Evolutionary conservation across 148 eudicot species (phyloP).

Genomic region (Camellia granthamiana): DNA sequence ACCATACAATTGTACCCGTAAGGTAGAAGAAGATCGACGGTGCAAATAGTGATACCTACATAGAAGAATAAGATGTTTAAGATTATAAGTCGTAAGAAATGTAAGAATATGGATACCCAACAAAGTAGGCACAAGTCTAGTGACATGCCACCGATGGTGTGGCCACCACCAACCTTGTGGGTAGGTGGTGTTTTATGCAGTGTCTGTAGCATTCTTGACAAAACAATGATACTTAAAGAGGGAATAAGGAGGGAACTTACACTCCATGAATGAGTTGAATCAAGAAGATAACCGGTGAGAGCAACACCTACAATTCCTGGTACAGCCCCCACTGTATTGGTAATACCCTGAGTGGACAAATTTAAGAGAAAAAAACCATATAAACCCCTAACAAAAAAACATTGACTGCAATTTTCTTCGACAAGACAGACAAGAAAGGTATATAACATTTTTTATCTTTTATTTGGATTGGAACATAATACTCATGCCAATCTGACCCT

Average conservation of each 20-base stretch:
- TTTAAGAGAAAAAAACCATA: background rate
- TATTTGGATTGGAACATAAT: too few relatives aligned
- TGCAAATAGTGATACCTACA: slow-evolving; percentile 72
- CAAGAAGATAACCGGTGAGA: slow-evolving; percentile 93
- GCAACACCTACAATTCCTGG: slow-evolving; percentile 97
- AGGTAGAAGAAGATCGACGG: slow-evolving; percentile 99
- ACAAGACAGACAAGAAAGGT: too few relatives aligned
- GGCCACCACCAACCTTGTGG: too few relatives aligned
- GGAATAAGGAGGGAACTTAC: slow-evolving; percentile 41
- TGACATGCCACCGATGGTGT: too few relatives aligned
- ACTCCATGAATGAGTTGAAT: slow-evolving; percentile 96
- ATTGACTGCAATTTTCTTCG: background rate
- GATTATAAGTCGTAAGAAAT: background rate
- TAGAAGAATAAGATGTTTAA: background rate
- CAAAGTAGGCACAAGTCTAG: background rate
- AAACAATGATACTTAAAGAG: background rate
- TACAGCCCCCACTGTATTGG: slow-evolving; percentile 90
- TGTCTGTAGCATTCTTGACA: too few relatives aligned
- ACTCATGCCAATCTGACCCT: too few relatives aligned
- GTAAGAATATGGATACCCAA: background rate
- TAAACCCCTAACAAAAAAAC: background rate
- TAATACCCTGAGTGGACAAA: slow-evolving; percentile 65
- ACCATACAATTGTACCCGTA: slow-evolving; percentile 90
- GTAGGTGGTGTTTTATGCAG: too few relatives aligned
- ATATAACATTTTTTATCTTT: too few relatives aligned